Conservation (phyloP, 2,329 filamentous ascomycete species). For the Diaporthe citriasiana region DNA sequence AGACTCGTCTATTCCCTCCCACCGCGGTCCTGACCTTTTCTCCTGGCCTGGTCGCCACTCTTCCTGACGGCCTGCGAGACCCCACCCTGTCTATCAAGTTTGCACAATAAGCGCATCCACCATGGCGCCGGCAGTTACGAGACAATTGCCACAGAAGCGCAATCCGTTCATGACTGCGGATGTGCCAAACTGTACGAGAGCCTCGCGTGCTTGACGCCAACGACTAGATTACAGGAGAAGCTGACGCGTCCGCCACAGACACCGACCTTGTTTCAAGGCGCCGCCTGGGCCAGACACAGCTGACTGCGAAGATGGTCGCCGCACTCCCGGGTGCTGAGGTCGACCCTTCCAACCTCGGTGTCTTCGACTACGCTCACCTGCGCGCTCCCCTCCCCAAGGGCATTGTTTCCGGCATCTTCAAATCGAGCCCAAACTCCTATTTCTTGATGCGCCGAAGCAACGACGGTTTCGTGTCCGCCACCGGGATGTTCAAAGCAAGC, state of each 20-base stretch:
- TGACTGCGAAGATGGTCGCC: constrained; percentile 84
- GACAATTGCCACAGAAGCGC: constrained; percentile 59
- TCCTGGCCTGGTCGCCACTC: background rate
- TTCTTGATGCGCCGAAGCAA: constrained; percentile 94
- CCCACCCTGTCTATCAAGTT: constrained; percentile 7
- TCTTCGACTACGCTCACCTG: constrained; percentile 96
- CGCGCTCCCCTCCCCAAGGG: constrained; percentile 93
- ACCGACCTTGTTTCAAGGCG: constrained; percentile 84
- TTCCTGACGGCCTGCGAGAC: constrained; percentile 5
- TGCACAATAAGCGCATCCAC: constrained; percentile 24
- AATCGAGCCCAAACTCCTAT: constrained; percentile 89
- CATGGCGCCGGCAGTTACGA: constrained; percentile 45
- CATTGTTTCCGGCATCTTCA: constrained; percentile 93
- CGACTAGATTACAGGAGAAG: constrained; percentile 33
- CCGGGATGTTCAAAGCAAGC: constrained; percentile 92
- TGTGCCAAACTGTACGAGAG: constrained; percentile 64
- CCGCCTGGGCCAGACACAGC: constrained; percentile 91
- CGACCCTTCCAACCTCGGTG: constrained; percentile 80
- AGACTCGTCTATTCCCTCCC: constrained; percentile 29
- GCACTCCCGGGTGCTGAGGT: constrained; percentile 78
- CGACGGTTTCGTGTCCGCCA: constrained; percentile 87
- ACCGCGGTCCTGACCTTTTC: background rate
- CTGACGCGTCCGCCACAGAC: constrained; percentile 62
- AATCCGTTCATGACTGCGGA: constrained; percentile 69
- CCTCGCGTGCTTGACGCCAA: background rate